Evolutionary conservation across 2,329 filamentous ascomycete species (phyloP).

Genomic region (Trichoderma aggressivum): DNA sequence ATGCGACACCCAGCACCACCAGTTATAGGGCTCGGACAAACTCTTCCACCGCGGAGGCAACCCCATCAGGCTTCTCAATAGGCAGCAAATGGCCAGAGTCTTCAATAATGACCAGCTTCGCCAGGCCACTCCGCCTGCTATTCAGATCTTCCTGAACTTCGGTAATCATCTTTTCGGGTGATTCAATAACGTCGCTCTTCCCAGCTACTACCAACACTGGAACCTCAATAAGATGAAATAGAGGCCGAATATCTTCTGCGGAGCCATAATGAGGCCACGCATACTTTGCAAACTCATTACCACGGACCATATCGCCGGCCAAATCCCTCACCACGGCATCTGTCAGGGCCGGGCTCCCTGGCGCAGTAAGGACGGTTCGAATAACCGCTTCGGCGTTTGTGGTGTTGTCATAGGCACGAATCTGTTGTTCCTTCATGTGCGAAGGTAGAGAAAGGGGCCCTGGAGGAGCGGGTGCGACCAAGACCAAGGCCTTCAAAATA

Average conservation of each 20-base stretch:
- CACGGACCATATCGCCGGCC: not conserved
- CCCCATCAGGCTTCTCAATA: not conserved
- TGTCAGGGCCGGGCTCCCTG: not conserved
- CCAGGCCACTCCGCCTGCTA: not conserved
- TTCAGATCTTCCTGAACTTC: not conserved
- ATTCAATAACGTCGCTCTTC: not conserved
- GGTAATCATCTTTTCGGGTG: not conserved
- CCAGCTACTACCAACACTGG: not conserved
- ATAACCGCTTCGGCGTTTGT: not conserved
- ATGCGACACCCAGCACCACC: not conserved
- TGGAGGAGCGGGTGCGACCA: not conserved
- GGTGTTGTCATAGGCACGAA: not conserved
- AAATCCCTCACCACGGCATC: not conserved
- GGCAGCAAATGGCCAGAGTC: not conserved
- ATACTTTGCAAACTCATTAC: not conserved
- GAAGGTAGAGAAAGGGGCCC: not conserved
- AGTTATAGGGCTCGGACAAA: not conserved
- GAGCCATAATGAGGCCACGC: not conserved
- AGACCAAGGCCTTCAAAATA: not conserved
- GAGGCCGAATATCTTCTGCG: not conserved
- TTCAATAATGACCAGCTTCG: not conserved
- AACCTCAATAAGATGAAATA: not conserved
- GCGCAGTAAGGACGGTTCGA: not conserved
- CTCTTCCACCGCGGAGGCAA: not conserved
- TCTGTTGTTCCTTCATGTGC: not conserved